Conservation (phyloP, 2,329 filamentous ascomycete species). For the Alternaria triticimaculans region DNA sequence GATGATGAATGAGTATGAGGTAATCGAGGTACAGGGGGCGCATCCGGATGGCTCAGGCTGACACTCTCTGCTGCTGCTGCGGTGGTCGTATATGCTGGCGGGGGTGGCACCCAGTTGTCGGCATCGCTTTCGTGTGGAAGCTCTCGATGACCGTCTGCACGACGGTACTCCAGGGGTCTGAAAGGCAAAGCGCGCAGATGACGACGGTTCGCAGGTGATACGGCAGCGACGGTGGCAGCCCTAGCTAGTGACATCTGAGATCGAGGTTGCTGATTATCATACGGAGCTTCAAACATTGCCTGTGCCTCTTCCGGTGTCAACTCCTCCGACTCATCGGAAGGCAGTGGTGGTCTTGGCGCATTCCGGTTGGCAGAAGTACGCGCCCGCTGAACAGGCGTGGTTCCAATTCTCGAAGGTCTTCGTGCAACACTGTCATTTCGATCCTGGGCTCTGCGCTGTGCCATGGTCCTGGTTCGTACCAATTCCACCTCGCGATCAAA, state of each 20-base stretch:
- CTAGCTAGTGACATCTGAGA: constrained; percentile 49
- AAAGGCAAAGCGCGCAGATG: constrained; percentile 65
- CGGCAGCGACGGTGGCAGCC: constrained; percentile 59
- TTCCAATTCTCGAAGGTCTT: constrained; percentile 35
- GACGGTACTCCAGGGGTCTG: constrained; percentile 67
- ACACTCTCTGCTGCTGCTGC: constrained; percentile 49
- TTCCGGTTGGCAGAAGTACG: constrained; percentile 35
- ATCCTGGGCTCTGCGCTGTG: constrained; percentile 45
- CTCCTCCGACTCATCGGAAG: constrained; percentile 40
- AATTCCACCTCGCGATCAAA: constrained; percentile 52
- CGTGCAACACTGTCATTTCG: constrained; percentile 23
- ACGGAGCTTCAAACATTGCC: constrained; percentile 49
- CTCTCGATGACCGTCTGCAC: constrained; percentile 73
- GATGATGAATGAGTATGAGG: constrained; percentile 8
- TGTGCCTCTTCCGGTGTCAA: constrained; percentile 45
- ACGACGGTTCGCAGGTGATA: constrained; percentile 75
- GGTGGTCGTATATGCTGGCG: constrained; percentile 77
- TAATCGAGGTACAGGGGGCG: constrained; percentile 33
- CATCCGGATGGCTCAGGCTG: constrained; percentile 44
- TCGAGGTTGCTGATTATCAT: constrained; percentile 49
- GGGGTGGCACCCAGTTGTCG: constrained; percentile 87
- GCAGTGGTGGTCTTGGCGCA: constrained; percentile 23
- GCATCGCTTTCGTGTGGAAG: constrained; percentile 86
- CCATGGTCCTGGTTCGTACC: constrained; percentile 47
- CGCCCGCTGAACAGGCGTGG: constrained; percentile 36